Conservation (phyloP, 495 filamentous ascomycete genomes). For the Neurospora terricola region DNA sequence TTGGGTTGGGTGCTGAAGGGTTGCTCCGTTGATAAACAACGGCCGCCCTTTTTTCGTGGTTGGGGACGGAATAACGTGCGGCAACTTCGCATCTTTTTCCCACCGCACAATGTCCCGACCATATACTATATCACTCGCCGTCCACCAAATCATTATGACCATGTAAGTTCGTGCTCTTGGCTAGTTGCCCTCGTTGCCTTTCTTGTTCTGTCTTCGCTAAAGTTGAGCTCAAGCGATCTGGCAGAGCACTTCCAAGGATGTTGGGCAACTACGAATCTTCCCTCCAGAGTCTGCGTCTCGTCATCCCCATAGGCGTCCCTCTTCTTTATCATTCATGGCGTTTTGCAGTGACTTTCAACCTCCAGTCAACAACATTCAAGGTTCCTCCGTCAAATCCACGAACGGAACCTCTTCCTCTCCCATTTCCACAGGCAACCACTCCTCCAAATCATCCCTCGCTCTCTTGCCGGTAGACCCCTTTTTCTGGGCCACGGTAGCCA, state of each 20-base stretch:
- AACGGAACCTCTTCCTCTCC: neutral
- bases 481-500: neutral
- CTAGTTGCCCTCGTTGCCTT: too few relatives aligned
- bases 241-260: too few relatives aligned
- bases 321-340: neutral
- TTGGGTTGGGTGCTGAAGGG: neutral
- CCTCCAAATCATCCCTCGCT: neutral
- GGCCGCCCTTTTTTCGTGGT: neutral
- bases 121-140: too few relatives aligned
- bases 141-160: too few relatives aligned
- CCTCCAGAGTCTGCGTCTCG: neutral
- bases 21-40: neutral
- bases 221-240: too few relatives aligned
- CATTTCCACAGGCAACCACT: neutral
- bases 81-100: too few relatives aligned
- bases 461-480: neutral
- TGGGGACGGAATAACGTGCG: neutral
- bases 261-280: neutral
- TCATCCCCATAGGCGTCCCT: neutral
- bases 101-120: too few relatives aligned
- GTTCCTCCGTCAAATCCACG: neutral
- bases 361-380: neutral
- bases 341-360: neutral
- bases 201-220: too few relatives aligned
- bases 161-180: too few relatives aligned